Percentiles rank a stretch among this genome's conserved stretches.
Evolutionary conservation across 1,139 yeast genomes (phyloP).

Genomic region (Scheffersomyces quercinus): DNA sequence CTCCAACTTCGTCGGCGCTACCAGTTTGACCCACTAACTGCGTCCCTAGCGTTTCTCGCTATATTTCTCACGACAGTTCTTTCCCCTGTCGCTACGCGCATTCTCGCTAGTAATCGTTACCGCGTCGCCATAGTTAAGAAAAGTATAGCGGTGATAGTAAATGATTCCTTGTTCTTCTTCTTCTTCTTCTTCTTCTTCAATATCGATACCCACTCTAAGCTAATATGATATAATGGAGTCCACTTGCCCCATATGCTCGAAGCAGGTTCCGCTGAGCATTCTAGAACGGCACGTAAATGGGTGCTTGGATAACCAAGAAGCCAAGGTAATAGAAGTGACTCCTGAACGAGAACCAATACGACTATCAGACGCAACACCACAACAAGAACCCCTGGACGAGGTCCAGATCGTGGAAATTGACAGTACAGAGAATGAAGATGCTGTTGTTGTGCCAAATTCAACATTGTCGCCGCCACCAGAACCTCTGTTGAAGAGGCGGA

Average conservation of each 20-base stretch:
- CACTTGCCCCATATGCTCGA: conserved; percentile 40
- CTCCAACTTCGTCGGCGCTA: too few relatives aligned
- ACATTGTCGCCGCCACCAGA: conserved; percentile 1
- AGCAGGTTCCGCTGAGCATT: conserved; percentile 19
- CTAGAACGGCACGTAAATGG: conserved; percentile 45
- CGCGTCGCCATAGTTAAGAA: too few relatives aligned
- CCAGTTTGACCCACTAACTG: too few relatives aligned
- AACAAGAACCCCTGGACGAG: background rate
- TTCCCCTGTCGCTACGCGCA: too few relatives aligned
- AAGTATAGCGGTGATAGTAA: too few relatives aligned
- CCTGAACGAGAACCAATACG: conserved; percentile 7
- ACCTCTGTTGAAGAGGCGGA: background rate
- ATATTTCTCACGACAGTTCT: too few relatives aligned
- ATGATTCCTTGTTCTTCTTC: too few relatives aligned
- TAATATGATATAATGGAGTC: conserved; percentile 9
- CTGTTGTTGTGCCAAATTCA: background rate
- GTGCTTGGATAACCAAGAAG: conserved; percentile 31
- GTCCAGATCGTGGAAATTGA: background rate
- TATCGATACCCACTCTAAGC: too few relatives aligned
- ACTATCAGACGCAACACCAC: background rate
- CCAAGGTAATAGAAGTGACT: background rate
- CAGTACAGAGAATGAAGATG: conserved; percentile 4
- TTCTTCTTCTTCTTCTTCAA: too few relatives aligned
- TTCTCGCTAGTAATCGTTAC: too few relatives aligned
- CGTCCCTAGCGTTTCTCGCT: too few relatives aligned